Evolutionary conservation across 768 basidiomycete species (phyloP).

Genomic region (Russula abietina): DNA sequence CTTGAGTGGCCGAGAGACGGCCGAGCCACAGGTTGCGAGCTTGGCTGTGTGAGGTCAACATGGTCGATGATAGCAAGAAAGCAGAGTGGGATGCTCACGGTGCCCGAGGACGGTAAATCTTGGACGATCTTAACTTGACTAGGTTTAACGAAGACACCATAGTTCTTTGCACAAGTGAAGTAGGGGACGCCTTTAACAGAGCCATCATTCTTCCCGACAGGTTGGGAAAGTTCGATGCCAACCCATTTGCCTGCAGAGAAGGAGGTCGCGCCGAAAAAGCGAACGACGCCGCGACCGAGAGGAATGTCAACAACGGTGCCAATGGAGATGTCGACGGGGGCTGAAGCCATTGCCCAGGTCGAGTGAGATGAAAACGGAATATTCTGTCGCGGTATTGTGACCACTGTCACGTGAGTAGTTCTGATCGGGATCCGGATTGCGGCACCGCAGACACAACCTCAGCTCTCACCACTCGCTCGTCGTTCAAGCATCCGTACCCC

Average conservation of each 20-base stretch:
- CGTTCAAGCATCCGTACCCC: background rate
- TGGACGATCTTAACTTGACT: conserved; percentile 67
- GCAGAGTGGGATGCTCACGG: conserved; percentile 3
- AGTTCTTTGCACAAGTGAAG: conserved; percentile 66
- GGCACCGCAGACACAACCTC: too few species aligned
- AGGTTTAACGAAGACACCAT: conserved; percentile 87
- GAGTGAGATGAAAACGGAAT: background rate
- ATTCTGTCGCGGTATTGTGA: too few species aligned
- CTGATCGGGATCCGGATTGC: background rate
- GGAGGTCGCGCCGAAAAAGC: conserved; percentile 77
- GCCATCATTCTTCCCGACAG: conserved; percentile 95
- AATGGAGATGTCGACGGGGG: conserved; percentile 42
- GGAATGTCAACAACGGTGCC: conserved; percentile 76
- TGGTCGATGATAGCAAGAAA: background rate
- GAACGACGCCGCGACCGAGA: conserved; percentile 76
- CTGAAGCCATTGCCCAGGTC: conserved; percentile 14
- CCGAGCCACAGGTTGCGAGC: background rate
- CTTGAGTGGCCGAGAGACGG: conserved; percentile 15
- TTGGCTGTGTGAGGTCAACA: conserved; percentile 11
- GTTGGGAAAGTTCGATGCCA: conserved; percentile 79
- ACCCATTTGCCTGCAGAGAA: conserved; percentile 93
- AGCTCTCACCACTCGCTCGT: background rate
- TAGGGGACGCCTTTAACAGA: conserved; percentile 72
- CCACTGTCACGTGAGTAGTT: too few species aligned
- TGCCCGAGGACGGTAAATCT: background rate